Base-by-base conservation (phyloP, 2,329 filamentous ascomycete genomes). In the Talaromyces atroroseus region DNA sequence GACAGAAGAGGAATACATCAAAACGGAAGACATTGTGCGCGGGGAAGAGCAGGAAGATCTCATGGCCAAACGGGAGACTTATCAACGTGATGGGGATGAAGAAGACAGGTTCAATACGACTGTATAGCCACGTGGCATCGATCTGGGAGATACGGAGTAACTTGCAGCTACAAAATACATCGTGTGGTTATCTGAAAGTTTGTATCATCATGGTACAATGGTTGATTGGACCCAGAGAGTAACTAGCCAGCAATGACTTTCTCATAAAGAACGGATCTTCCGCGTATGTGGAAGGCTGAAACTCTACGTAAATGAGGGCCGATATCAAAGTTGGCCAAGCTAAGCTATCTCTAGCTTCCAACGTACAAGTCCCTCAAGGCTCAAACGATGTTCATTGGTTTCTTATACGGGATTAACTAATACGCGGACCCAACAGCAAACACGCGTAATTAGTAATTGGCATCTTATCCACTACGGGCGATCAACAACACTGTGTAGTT, bases 81-180 rank as follows among this genome's bases (percentile, higher is more conserved):
- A 72, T 63, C 72, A 71, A 14, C 74, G 74, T 63, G 70, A 70
- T 38, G 71, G 70, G 16, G 76, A 74, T 36, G 76, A 78, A 62
- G 74, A 74, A 54, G 76, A 78, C 60, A 68, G 71, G 6, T 70
- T 68, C 59, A 79, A 79, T 64, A 76, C 70, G n/a, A 78, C 75
- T 32, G 73, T 79, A 40, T 79, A 72, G 60, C 14, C 32, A 52
- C 20, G 18, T 45, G 26, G 24, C n/a, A 46, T 20, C 32, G 32
- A 36, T 36, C 16, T 16, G 32, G 29, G 29, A 12, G 29, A 34
- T 29, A 11, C 2, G 11, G 32, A 16, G 32, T 36, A 36, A 12
- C 32, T 36, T 16, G 32, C 2, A 10, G 14, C 32, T 14, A 16
- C 32, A 36, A 36, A 36, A 36, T 36, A 36, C 2, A 36, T 8